Evolutionary conservation across 345 rosid genomes (phyloP).

Genomic region (Populus pruinosa): DNA sequence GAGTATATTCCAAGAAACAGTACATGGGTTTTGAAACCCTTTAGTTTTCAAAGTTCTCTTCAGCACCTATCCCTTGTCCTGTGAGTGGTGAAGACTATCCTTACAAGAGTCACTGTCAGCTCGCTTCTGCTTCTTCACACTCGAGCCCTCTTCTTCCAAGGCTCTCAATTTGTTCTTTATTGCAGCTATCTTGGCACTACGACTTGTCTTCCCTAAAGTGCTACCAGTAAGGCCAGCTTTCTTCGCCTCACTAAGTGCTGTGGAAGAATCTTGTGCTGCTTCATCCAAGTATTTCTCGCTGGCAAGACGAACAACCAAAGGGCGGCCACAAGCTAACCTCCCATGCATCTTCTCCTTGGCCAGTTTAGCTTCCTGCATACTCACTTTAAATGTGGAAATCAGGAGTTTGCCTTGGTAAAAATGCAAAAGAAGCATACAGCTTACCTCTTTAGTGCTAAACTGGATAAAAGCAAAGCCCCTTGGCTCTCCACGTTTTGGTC

Average conservation of each 20-base stretch:
- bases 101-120: conserved; percentile 19
- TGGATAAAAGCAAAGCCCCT: conserved; percentile 84
- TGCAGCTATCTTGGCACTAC: conserved; percentile 74
- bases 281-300: conserved; percentile 64
- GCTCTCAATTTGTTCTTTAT: conserved; percentile 81
- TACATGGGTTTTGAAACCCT: background rate
- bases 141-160: conserved; percentile 56
- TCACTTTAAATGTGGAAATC: conserved; percentile 77
- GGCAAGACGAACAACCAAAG: conserved; percentile 74
- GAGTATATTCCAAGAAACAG: background rate
- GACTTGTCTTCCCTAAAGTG: conserved; percentile 51
- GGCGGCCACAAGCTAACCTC: conserved; percentile 84
- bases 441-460: conserved; percentile 77
- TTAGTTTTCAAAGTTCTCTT: background rate
- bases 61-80: background rate
- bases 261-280: conserved; percentile 31
- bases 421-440: conserved; percentile 21
- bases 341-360: conserved; percentile 97
- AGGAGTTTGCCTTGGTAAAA: conserved; percentile 33
- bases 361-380: conserved; percentile 92
- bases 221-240: conserved; percentile 40
- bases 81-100: background rate
- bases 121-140: conserved; percentile 63
- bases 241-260: conserved; percentile 33
- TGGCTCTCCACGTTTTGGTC: conserved; percentile 89